phyloP scores from a whole-genome alignment of 1,139 yeast genomes.

The Magnusiomyces fungicola region DNA sequence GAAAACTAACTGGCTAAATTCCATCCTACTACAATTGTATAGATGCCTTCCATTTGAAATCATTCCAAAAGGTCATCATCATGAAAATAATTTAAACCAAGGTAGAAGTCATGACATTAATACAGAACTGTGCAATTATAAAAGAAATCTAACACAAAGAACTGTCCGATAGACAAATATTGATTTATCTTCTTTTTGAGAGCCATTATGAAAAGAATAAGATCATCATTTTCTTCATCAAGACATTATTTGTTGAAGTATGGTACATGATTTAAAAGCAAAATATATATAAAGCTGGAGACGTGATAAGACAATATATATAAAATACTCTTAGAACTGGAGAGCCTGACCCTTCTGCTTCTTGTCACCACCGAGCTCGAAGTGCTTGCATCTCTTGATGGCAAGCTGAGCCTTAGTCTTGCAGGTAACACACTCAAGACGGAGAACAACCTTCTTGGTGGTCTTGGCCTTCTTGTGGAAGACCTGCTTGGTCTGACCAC shows the following conservation, averaged over 20 bases:
- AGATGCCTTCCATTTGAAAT: too few species aligned
- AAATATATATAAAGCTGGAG: neutral
- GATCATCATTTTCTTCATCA: neutral
- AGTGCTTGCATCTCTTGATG: conserved; percentile 99
- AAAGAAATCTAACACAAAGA: too few species aligned
- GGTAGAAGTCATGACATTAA: too few species aligned
- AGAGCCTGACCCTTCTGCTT: conserved; percentile 99
- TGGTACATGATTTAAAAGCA: too few species aligned
- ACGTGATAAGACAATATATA: conserved; percentile 5
- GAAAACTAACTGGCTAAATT: too few species aligned
- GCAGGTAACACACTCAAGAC: conserved; percentile 98
- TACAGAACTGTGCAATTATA: too few species aligned
- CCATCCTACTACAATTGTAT: too few species aligned
- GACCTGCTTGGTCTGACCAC: conserved; percentile 99
- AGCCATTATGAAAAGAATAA: too few species aligned
- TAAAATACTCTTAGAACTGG: conserved; percentile 56
- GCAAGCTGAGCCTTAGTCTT: conserved; percentile 98
- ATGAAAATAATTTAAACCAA: too few species aligned
- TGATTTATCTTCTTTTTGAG: too few species aligned
- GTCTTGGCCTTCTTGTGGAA: conserved; percentile 99
- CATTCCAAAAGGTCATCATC: too few species aligned
- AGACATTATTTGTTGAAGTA: neutral
- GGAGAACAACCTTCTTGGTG: conserved; percentile 98
- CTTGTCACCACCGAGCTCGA: conserved; percentile 99
- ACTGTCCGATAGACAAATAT: too few species aligned